phyloP scores from a whole-genome alignment of 345 rosid genomes.

The Bruguiera parviflora region DNA sequence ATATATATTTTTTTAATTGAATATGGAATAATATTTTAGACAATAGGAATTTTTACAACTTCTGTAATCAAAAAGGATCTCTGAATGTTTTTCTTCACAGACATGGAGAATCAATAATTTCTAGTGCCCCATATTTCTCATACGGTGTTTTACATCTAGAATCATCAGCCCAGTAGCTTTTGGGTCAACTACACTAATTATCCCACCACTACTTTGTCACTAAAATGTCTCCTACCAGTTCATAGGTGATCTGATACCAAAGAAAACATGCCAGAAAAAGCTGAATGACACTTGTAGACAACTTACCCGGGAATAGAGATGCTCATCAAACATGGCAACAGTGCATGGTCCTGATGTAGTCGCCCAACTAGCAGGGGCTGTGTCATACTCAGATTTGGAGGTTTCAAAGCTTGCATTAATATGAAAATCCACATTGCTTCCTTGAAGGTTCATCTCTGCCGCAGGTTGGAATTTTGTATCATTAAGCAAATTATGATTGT shows the following conservation, averaged over 20 bases:
- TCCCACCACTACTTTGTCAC: no score
- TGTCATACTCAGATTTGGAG: constrained; percentile 43
- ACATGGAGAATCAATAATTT: not conserved
- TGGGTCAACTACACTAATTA: no score
- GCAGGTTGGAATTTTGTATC: constrained; percentile 45
- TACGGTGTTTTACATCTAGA: no score
- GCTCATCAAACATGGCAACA: constrained; percentile 53
- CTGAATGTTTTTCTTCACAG: not conserved
- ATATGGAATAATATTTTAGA: no score
- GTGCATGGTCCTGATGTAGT: constrained; percentile 54
- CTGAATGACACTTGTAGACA: not conserved
- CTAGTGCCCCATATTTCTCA: not conserved
- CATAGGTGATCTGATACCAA: no score
- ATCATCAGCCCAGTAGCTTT: no score
- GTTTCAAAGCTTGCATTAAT: constrained; percentile 55
- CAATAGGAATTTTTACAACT: no score
- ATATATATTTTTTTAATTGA: no score
- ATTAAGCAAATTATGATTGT: constrained; percentile 44
- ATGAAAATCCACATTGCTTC: constrained; percentile 51
- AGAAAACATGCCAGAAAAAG: no score
- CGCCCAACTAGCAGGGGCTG: constrained; percentile 51
- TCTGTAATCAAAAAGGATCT: no score
- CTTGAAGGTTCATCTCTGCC: constrained; percentile 48
- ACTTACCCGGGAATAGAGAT: constrained; percentile 53
- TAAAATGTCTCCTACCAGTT: no score